These are phyloP conservation scores for Blastobotrys attinorum DNA, from an alignment of 805 yeast species.

Conservation along the genomic window DNA sequence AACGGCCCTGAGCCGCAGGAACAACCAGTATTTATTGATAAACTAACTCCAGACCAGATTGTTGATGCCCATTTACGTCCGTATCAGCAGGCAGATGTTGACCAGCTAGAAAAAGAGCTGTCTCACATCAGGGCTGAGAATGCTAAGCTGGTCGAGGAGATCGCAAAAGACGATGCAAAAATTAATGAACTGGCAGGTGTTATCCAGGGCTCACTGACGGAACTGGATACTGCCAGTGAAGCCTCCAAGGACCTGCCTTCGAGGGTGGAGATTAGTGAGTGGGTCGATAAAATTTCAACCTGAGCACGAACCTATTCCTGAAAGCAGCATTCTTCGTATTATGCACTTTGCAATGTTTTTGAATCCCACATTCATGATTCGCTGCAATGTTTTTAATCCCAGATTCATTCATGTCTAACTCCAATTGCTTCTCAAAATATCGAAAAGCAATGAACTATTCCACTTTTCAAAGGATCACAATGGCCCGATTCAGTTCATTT, in stretches of 20 bases:
- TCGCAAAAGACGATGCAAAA: background rate
- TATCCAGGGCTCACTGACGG: background rate
- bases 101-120: slow-evolving; percentile 9
- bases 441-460: too few relatives aligned
- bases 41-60: slow-evolving; percentile 25
- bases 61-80: slow-evolving; percentile 24
- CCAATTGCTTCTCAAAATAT: too few relatives aligned
- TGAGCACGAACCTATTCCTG: too few relatives aligned
- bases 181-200: background rate
- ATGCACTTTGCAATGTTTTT: too few relatives aligned
- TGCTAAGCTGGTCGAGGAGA: slow-evolving; percentile 1
- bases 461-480: too few relatives aligned
- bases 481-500: too few relatives aligned
- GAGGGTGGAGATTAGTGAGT: background rate
- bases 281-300: background rate
- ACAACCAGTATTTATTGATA: slow-evolving; percentile 20
- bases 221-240: background rate
- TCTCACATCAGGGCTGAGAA: slow-evolving; percentile 6
- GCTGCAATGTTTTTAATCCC: too few relatives aligned
- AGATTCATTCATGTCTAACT: too few relatives aligned
- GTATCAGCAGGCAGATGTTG: slow-evolving; percentile 18
- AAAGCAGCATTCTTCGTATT: too few relatives aligned
- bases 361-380: too few relatives aligned
- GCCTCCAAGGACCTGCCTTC: background rate
- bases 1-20: slow-evolving; percentile 1